phyloP scores from a whole-genome alignment of 106 monocot genomes.

The Dendrobium chrysotoxum region DNA sequence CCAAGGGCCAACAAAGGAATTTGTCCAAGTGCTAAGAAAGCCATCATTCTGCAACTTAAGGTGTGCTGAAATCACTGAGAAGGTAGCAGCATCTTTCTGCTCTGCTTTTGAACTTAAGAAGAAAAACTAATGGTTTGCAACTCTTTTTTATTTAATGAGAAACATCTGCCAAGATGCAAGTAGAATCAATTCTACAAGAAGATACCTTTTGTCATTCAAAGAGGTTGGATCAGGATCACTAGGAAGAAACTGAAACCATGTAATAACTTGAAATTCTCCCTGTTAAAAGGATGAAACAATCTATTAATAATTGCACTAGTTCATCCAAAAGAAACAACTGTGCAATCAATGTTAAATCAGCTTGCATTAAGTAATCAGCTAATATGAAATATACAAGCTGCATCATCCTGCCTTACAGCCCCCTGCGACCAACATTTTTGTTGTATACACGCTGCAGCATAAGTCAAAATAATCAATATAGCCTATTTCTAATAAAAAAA shows the following conservation, averaged over 20 bases:
- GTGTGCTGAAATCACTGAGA: constrained; percentile 61
- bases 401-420: background rate
- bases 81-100: constrained; percentile 64
- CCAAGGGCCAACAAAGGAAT: constrained; percentile 98
- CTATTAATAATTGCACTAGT: background rate
- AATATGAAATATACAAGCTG: background rate
- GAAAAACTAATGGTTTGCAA: background rate
- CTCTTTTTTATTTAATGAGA: background rate
- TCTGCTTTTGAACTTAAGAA: constrained; percentile 52
- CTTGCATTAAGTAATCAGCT: background rate
- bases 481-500: background rate
- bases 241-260: constrained; percentile 98
- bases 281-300: constrained; percentile 20
- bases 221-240: constrained; percentile 51
- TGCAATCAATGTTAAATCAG: background rate
- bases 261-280: constrained; percentile 78
- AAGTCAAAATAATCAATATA: background rate
- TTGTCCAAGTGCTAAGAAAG: constrained; percentile 91
- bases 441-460: background rate
- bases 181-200: background rate
- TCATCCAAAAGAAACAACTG: background rate
- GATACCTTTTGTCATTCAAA: constrained; percentile 61
- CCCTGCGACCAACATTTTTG: background rate
- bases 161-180: background rate
- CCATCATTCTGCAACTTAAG: constrained; percentile 81